These are phyloP conservation scores for Colletotrichum liaoningense DNA, from an alignment of 2,329 filamentous ascomycete species.

Conservation along the genomic window DNA sequence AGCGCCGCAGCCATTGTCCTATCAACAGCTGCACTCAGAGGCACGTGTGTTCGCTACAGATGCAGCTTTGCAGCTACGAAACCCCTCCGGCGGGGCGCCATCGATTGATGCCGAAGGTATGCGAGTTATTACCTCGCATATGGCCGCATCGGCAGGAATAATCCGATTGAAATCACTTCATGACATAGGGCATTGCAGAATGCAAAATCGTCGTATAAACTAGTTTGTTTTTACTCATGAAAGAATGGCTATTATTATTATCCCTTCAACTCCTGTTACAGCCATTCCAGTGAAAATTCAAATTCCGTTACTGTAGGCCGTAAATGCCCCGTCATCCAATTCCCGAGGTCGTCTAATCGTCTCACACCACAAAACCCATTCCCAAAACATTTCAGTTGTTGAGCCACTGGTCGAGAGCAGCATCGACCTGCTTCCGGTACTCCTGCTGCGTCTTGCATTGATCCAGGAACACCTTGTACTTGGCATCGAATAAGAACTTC, in stretches of 20 bases:
- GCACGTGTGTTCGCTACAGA: constrained; percentile 37
- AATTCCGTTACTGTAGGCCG: background rate
- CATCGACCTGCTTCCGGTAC: constrained; percentile 84
- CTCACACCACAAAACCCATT: background rate
- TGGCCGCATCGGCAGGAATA: background rate
- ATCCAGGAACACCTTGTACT: constrained; percentile 96
- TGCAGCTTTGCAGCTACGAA: constrained; percentile 18
- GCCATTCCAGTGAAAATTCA: background rate
- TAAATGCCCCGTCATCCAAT: background rate
- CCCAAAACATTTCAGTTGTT: constrained; percentile 12
- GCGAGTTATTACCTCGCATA: background rate
- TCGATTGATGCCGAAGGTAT: background rate
- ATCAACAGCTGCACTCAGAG: constrained; percentile 31
- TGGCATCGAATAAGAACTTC: constrained; percentile 84
- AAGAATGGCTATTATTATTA: constrained; percentile 29
- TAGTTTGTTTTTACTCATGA: background rate
- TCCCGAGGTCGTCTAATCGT: background rate
- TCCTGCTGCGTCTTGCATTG: constrained; percentile 87
- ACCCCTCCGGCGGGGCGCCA: constrained; percentile 7
- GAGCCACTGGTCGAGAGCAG: constrained; percentile 55
- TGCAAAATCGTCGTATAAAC: background rate
- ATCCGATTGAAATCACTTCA: background rate
- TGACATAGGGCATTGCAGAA: too few relatives aligned
- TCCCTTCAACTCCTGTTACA: constrained; percentile 14
- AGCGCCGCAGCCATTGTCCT: constrained; percentile 36